These are phyloP conservation scores for Yamadazyma buinensis DNA, from an alignment of 1,139 yeast species.

Conservation along the genomic window DNA sequence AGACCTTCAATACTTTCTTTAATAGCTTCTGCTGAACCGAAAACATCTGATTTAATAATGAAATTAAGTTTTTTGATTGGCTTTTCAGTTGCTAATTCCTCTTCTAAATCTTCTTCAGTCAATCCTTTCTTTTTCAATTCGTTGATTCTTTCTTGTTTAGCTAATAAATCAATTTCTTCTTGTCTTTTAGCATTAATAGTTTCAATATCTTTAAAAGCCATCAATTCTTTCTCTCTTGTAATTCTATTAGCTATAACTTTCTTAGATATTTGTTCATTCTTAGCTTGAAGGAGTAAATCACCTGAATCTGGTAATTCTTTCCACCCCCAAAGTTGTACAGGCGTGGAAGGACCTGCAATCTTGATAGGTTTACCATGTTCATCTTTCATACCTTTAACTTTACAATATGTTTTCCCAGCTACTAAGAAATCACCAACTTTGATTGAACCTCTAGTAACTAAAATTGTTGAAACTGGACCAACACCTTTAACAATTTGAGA, in stretches of 20 bases:
- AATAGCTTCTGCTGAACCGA: constrained; percentile 61
- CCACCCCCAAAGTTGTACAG: constrained; percentile 95
- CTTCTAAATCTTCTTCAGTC: constrained; percentile 37
- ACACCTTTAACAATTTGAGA: constrained; percentile 78
- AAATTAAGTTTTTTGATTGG: constrained; percentile 34
- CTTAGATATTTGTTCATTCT: constrained; percentile 70
- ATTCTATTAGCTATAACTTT: constrained; percentile 65
- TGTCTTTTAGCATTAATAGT: constrained; percentile 59
- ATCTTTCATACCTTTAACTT: constrained; percentile 77
- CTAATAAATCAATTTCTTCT: constrained; percentile 44
- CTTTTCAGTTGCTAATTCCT: constrained; percentile 14
- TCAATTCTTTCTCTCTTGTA: constrained; percentile 52
- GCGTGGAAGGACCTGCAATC: constrained; percentile 81
- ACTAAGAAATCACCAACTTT: constrained; percentile 68
- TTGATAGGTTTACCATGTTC: constrained; percentile 65
- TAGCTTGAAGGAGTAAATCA: constrained; percentile 75
- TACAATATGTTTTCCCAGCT: constrained; percentile 85
- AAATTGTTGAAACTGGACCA: constrained; percentile 83
- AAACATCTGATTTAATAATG: constrained; percentile 86
- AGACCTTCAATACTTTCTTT: constrained; percentile 73
- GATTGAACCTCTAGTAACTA: constrained; percentile 76
- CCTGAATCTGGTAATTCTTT: constrained; percentile 91
- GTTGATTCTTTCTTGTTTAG: constrained; percentile 48
- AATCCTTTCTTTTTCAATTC: constrained; percentile 58
- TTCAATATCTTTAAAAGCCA: constrained; percentile 65